Evolutionary conservation across 129 eudicot genomes (phyloP).

Genomic region (carrot (Daucus carota)): DNA sequence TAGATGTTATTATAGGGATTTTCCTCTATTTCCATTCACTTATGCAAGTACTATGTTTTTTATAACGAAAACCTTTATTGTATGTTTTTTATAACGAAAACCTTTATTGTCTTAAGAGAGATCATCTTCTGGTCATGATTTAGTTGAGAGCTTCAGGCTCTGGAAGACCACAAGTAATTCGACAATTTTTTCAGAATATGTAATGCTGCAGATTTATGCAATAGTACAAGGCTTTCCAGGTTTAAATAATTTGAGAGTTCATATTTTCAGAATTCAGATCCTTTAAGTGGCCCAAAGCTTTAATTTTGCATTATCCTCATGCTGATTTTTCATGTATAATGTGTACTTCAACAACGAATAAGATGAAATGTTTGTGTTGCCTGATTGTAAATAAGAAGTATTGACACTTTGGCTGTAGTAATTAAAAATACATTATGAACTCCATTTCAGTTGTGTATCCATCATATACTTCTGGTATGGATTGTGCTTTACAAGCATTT

Average conservation of each 20-base stretch:
- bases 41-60: no score
- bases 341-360: not conserved
- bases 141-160: not conserved
- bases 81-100: no score
- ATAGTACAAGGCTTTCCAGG: not conserved
- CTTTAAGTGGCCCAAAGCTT: not conserved
- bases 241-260: no score
- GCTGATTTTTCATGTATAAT: not conserved
- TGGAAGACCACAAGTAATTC: no score
- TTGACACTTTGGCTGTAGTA: not conserved
- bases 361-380: not conserved
- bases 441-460: not conserved
- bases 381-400: not conserved
- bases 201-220: not conserved
- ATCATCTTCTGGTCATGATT: not conserved
- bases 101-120: no score
- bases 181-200: no score
- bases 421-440: not conserved
- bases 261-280: not conserved
- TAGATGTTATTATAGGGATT: no score
- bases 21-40: no score
- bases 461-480: not conserved
- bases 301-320: not conserved
- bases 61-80: no score
- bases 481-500: not conserved